A percentile compares a stretch with the other conserved stretches of the same genome.
Evolutionary conservation across 1,284 basidiomycete species (phyloP).

Genomic region (Ganoderma sp.): DNA sequence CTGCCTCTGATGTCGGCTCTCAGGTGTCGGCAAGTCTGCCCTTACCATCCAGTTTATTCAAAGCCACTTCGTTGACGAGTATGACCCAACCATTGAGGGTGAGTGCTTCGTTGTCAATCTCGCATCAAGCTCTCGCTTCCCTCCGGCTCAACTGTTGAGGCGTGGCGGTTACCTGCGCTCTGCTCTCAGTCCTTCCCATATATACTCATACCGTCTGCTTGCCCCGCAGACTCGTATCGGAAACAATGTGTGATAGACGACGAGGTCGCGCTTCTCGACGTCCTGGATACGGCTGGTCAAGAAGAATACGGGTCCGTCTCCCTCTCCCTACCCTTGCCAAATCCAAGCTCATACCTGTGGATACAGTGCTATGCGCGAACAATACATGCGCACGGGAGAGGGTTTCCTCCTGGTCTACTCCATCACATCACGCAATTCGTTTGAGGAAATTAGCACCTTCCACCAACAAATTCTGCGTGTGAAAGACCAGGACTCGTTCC

Average conservation of each 20-base stretch:
- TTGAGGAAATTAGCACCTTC: constrained; percentile 97
- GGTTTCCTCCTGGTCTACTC: constrained; percentile 99
- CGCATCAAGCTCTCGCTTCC: background rate
- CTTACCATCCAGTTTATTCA: constrained; percentile 99
- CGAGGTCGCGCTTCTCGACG: constrained; percentile 96
- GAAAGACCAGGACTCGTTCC: constrained; percentile 98
- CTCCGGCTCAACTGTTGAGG: background rate
- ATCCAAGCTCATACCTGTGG: constrained; percentile 7
- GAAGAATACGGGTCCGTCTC: constrained; percentile 94
- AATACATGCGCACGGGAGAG: constrained; percentile 98
- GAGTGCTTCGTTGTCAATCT: constrained; percentile 27
- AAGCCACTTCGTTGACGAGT: constrained; percentile 97
- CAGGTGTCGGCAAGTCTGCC: constrained; percentile 96
- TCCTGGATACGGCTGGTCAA: constrained; percentile 98
- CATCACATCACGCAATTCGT: constrained; percentile 97
- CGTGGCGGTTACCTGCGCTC: background rate
- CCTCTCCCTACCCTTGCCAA: background rate
- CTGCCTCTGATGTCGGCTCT: constrained; percentile 7
- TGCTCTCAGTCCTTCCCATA: background rate
- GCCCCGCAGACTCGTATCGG: constrained; percentile 81
- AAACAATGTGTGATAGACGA: constrained; percentile 98
- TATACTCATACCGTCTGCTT: background rate
- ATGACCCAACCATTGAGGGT: constrained; percentile 98
- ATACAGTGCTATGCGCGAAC: constrained; percentile 92
- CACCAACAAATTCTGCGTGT: constrained; percentile 97